A percentile compares a stretch with the other conserved stretches of the same genome.
phyloP scores from a whole-genome alignment of 495 filamentous ascomycete genomes.

The Penicillium bovifimosum region DNA sequence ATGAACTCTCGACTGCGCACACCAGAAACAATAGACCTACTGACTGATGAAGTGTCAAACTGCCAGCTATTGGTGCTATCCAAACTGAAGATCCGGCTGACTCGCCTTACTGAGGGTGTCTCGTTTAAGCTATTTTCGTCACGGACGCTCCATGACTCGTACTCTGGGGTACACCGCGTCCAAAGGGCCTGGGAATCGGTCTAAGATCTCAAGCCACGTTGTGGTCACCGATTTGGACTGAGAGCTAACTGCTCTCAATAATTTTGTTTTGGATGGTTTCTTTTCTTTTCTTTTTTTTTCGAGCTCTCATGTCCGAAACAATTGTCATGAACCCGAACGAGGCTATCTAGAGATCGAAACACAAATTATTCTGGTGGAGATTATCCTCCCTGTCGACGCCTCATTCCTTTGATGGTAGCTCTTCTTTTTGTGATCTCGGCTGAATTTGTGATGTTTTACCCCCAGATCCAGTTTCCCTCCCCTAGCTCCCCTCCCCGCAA shows the following conservation, averaged over 20 bases:
- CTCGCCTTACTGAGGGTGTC: slow-evolving; percentile 13
- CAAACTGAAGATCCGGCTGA: slow-evolving; percentile 17
- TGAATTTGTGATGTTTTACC: neutral
- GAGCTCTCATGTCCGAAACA: neutral
- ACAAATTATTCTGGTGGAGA: neutral
- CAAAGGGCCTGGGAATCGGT: slow-evolving; percentile 1
- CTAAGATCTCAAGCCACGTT: slow-evolving; percentile 8
- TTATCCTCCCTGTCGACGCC: neutral
- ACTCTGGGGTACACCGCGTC: slow-evolving; percentile 3
- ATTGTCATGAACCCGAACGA: neutral
- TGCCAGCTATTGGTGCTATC: slow-evolving; percentile 17
- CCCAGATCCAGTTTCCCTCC: no score
- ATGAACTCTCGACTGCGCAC: neutral
- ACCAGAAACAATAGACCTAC: slow-evolving; percentile 8
- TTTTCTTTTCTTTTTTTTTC: no score
- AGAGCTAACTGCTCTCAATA: neutral
- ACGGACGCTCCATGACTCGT: slow-evolving; percentile 7
- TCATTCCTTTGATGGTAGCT: slow-evolving; percentile 3
- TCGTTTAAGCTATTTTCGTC: slow-evolving; percentile 26
- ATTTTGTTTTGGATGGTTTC: no score
- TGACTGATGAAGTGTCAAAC: slow-evolving; percentile 29
- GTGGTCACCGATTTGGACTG: neutral
- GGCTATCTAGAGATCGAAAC: neutral
- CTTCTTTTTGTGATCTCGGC: neutral
- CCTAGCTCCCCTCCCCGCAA: slow-evolving; percentile 7